Conservation (phyloP, 1,284 basidiomycete species). For the Hypsizygus ulmarius region DNA sequence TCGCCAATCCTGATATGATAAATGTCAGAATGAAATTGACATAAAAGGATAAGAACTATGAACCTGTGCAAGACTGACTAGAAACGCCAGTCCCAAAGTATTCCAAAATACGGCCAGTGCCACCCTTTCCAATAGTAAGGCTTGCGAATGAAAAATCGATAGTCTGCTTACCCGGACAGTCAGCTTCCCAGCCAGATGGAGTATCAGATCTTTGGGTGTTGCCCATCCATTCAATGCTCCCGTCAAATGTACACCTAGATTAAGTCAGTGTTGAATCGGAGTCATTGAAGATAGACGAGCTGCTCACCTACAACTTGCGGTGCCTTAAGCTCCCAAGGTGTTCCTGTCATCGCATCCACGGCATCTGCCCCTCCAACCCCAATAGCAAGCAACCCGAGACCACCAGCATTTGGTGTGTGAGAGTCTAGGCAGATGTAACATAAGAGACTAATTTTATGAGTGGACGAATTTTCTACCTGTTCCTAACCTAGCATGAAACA, state of each 20-base stretch:
- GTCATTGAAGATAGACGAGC: conserved; percentile 2
- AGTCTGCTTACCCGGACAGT: conserved; percentile 77
- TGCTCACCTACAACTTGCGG: conserved; percentile 78
- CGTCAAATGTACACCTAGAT: conserved; percentile 77
- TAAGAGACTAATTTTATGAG: too few relatives aligned
- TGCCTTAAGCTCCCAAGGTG: conserved; percentile 98
- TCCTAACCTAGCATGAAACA: conserved; percentile 53
- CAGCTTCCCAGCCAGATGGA: conserved; percentile 91
- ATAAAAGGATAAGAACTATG: conserved; percentile 10
- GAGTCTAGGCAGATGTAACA: conserved; percentile 60
- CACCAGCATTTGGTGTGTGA: conserved; percentile 98
- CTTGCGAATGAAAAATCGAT: background rate
- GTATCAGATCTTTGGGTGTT: conserved; percentile 95
- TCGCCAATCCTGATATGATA: conserved; percentile 68
- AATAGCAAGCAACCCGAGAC: conserved; percentile 96
- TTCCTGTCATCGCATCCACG: conserved; percentile 97
- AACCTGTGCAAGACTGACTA: conserved; percentile 90
- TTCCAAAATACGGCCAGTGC: conserved; percentile 95
- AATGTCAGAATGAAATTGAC: background rate
- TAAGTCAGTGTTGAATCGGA: background rate
- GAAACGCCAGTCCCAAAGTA: conserved; percentile 96
- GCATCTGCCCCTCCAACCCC: conserved; percentile 99
- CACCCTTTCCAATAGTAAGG: conserved; percentile 55
- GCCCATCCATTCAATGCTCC: conserved; percentile 91
- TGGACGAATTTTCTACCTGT: conserved; percentile 50